Evolutionary conservation across 352 stramenopile species (phyloP).

Genomic region (Plasmopara viticola): DNA sequence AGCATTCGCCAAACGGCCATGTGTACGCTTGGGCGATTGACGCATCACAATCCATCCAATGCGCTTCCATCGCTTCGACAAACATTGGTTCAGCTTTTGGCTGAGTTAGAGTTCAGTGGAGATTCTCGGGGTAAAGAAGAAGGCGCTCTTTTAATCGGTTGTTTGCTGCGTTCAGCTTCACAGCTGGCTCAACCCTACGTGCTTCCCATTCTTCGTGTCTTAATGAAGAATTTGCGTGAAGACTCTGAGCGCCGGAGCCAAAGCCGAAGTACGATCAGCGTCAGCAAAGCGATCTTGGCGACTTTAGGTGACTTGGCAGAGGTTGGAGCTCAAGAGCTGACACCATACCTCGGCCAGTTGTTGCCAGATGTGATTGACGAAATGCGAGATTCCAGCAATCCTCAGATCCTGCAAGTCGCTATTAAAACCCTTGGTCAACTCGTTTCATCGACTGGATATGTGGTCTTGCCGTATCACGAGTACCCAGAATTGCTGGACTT

Average conservation of each 20-base stretch:
- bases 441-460: slow-evolving; percentile 77
- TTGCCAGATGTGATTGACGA: slow-evolving; percentile 85
- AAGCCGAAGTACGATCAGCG: slow-evolving; percentile 67
- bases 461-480: slow-evolving; percentile 77
- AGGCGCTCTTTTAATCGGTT: slow-evolving; percentile 73
- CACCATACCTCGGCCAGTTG: slow-evolving; percentile 76
- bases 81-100: slow-evolving; percentile 80
- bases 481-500: slow-evolving; percentile 80
- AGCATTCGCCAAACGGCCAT: slow-evolving; percentile 86
- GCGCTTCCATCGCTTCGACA: slow-evolving; percentile 78
- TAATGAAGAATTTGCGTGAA: slow-evolving; percentile 86
- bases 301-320: slow-evolving; percentile 77
- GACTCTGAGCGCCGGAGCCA: slow-evolving; percentile 63
- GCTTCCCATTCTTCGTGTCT: slow-evolving; percentile 71
- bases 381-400: slow-evolving; percentile 80
- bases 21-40: slow-evolving; percentile 81
- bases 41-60: slow-evolving; percentile 76
- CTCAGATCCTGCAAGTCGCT: slow-evolving; percentile 77
- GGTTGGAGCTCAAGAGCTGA: slow-evolving; percentile 71
- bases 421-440: slow-evolving; percentile 83
- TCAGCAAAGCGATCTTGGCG: slow-evolving; percentile 80
- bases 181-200: slow-evolving; percentile 81
- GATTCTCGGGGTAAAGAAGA: slow-evolving; percentile 80
- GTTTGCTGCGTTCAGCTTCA: slow-evolving; percentile 67
- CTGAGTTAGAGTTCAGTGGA: slow-evolving; percentile 80